Base-by-base conservation (phyloP, 2,329 filamentous ascomycete genomes). In the Immersiporthe knoxdaviesiana region DNA sequence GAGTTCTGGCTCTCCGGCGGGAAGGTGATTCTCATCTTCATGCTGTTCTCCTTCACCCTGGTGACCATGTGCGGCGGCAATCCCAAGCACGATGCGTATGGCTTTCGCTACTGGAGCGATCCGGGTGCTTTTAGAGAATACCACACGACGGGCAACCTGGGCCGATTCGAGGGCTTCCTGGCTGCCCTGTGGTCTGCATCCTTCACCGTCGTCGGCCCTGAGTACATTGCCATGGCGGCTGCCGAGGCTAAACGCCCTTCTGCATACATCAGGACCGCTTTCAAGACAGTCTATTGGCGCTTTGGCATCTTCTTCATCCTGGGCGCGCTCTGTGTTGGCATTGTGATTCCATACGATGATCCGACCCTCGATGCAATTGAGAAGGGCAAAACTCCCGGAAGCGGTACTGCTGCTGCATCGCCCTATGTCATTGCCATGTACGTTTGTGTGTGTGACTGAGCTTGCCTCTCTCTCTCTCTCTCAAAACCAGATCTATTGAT, bases 41-140 rank as follows among this genome's bases (percentile, higher is more conserved):
- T 89, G 16, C 82, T 92, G 66, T 90, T 93, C 77, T 80, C 84
- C 75, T 94, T 91, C 79, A 94, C 92, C n/a, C 91, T 95, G 75
- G 84, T 95, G 73, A 90, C 88, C 63, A 93, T 94, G 90, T 82
- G 93, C 10, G 92, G 92, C 47, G 92, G 91, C 39, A 94, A 94
- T 73, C 92, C 92, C 0, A 76, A 88, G 7, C 81, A 87, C 62
- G 90, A 92, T 74, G 83, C 87, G 1, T 92, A 89, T 74, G 91
- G 91, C 27, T 93, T 93, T 76, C 84, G 90, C 24, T 88, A 90
- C 75, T 92, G 90, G 90, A 84, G 82, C 16, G 74, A 83, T 3
- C 87, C 88, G 0, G 90, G 90, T 6, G 80, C 89, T 1, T 91
- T 91, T 74, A 85, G 84, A 21, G 84, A 89, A 72, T 82, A 87